Conservation (phyloP, 805 yeast genomes). For the Ogataea degrootiae region DNA sequence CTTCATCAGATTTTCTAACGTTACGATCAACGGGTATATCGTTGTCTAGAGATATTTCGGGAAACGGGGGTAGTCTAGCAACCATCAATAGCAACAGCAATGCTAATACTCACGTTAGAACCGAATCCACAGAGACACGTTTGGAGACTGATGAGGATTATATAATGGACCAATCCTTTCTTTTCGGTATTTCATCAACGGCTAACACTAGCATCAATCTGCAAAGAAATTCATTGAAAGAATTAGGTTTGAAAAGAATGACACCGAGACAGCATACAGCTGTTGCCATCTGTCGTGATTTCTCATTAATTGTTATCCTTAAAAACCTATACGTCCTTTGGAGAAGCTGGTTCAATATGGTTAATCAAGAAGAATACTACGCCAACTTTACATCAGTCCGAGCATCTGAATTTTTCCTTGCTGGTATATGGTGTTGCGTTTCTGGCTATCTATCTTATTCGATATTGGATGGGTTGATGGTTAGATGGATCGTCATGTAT, state of each 20-base stretch:
- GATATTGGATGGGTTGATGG: constrained; percentile 83
- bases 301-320: constrained; percentile 45
- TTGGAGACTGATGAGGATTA: constrained; percentile 8
- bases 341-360: constrained; percentile 24
- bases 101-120: neutral
- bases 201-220: constrained; percentile 23
- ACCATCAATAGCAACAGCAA: too few relatives aligned
- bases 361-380: constrained; percentile 17
- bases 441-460: constrained; percentile 80
- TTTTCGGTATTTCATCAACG: constrained; percentile 24
- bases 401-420: constrained; percentile 71
- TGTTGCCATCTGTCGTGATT: constrained; percentile 72
- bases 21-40: too few relatives aligned
- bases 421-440: constrained; percentile 91
- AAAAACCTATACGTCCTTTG: constrained; percentile 24
- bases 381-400: constrained; percentile 48
- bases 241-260: constrained; percentile 63
- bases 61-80: too few relatives aligned
- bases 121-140: constrained; percentile 7
- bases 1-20: neutral
- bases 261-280: constrained; percentile 73
- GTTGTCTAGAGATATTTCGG: too few relatives aligned
- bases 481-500: constrained; percentile 90
- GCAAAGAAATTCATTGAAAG: constrained; percentile 39
- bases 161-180: constrained; percentile 13